These are phyloP conservation scores for Baudoinia panamericana DNA, from an alignment of 495 filamentous ascomycete genomes.

Conservation along the genomic window DNA sequence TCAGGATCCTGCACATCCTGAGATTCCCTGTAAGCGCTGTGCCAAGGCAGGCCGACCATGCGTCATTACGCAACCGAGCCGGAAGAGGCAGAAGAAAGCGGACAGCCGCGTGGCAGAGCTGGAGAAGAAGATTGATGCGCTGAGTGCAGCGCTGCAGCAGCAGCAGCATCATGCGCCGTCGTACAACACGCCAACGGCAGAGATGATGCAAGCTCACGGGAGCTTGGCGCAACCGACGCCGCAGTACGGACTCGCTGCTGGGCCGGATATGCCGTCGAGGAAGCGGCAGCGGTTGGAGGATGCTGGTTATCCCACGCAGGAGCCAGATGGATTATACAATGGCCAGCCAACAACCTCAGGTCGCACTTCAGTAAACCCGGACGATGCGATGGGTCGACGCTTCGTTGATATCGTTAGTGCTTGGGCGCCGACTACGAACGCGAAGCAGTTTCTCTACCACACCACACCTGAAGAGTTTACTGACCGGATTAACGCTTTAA, in stretches of 20 bases:
- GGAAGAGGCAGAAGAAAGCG: conserved; percentile 87
- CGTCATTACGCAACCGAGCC: conserved; percentile 65
- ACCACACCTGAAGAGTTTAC: conserved; percentile 16
- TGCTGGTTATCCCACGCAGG: too few species aligned
- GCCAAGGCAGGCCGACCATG: conserved; percentile 69
- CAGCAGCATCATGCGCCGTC: conserved; percentile 32
- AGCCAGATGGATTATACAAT: too few species aligned
- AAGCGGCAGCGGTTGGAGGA: conserved; percentile 14
- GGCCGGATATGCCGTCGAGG: background rate
- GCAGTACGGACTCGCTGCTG: background rate
- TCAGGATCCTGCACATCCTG: conserved; percentile 47
- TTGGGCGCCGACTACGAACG: conserved; percentile 4
- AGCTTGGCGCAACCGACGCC: conserved; percentile 6
- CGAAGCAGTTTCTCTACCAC: conserved; percentile 12
- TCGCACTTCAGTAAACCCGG: background rate
- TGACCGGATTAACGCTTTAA: conserved; percentile 42
- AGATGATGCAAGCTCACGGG: conserved; percentile 13
- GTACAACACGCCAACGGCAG: conserved; percentile 21
- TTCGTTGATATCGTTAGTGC: conserved; percentile 5
- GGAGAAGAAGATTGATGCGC: conserved; percentile 83
- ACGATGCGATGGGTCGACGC: background rate
- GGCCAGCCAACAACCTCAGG: too few species aligned
- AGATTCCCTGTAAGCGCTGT: conserved; percentile 69
- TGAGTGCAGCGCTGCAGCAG: conserved; percentile 60
- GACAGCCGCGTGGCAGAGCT: conserved; percentile 85